phyloP scores from a whole-genome alignment of 495 filamentous ascomycete species.

The Penicillium canariense region DNA sequence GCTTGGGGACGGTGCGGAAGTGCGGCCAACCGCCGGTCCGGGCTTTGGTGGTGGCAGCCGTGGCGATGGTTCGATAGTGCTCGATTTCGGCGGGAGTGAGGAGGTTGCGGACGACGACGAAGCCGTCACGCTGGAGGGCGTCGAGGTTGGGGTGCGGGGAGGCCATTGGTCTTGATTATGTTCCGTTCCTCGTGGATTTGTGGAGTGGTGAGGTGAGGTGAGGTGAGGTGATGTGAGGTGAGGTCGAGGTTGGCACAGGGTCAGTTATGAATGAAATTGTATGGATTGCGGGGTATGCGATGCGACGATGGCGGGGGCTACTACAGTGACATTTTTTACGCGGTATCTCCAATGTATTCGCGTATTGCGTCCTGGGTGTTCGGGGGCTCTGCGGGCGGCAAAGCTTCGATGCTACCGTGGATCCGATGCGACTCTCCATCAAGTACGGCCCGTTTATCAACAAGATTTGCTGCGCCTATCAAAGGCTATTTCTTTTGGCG shows the following conservation, averaged over 20 bases:
- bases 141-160: constrained; percentile 31
- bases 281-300: constrained; percentile 37
- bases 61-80: constrained; percentile 54
- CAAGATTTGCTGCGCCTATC: neutral
- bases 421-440: constrained; percentile 18
- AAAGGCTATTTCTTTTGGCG: no score
- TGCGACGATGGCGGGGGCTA: constrained; percentile 10
- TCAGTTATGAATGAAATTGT: constrained; percentile 44
- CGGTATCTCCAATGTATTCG: neutral
- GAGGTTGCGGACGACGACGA: constrained; percentile 46
- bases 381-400: neutral
- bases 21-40: constrained; percentile 67
- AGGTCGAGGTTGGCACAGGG: neutral
- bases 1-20: constrained; percentile 78
- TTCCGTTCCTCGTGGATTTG: neutral
- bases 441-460: neutral
- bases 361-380: no score
- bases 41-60: constrained; percentile 53
- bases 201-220: neutral
- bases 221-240: neutral
- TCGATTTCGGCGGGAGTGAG: constrained; percentile 47
- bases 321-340: constrained; percentile 18
- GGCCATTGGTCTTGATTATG: constrained; percentile 14
- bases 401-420: constrained; percentile 22
- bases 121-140: constrained; percentile 49